Evolutionary conservation across 2,329 filamentous ascomycete genomes (phyloP).

Genomic region (Paraphaeosphaeria minitans): DNA sequence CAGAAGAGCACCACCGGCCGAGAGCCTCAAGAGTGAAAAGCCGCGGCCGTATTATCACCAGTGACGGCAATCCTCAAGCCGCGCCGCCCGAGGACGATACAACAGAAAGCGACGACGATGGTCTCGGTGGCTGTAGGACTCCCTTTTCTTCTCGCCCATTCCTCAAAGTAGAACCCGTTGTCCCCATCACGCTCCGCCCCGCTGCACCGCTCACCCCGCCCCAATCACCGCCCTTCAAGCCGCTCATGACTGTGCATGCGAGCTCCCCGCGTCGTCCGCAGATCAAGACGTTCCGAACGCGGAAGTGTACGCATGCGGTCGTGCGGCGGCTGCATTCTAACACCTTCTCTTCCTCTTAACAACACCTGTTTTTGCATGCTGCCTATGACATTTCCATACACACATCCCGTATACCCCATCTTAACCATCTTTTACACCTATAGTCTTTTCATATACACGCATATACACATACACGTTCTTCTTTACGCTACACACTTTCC

Average conservation of each 20-base stretch:
- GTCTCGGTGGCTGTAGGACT: slow-evolving; percentile 81
- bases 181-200: slow-evolving; percentile 21
- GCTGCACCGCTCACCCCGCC: slow-evolving; percentile 40
- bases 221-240: slow-evolving; percentile 43
- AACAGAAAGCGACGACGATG: slow-evolving; percentile 80
- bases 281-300: slow-evolving; percentile 26
- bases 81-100: slow-evolving; percentile 70
- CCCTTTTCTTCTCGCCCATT: slow-evolving; percentile 40
- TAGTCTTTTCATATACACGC: neutral
- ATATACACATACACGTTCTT: neutral
- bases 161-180: slow-evolving; percentile 24
- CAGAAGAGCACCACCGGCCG: slow-evolving; percentile 55
- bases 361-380: neutral
- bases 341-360: slow-evolving; percentile 12
- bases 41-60: slow-evolving; percentile 73
- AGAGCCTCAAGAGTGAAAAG: slow-evolving; percentile 65
- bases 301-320: slow-evolving; percentile 24
- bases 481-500: slow-evolving; percentile 1
- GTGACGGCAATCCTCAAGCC: slow-evolving; percentile 55
- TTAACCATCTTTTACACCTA: slow-evolving; percentile 13
- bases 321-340: slow-evolving; percentile 28
- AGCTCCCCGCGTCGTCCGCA: slow-evolving; percentile 30
- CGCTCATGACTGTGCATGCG: slow-evolving; percentile 37
- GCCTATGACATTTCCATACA: neutral
- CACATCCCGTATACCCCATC: neutral